Evolutionary conservation across 106 monocot genomes (phyloP).

Genomic region (Chionographis japonica): DNA sequence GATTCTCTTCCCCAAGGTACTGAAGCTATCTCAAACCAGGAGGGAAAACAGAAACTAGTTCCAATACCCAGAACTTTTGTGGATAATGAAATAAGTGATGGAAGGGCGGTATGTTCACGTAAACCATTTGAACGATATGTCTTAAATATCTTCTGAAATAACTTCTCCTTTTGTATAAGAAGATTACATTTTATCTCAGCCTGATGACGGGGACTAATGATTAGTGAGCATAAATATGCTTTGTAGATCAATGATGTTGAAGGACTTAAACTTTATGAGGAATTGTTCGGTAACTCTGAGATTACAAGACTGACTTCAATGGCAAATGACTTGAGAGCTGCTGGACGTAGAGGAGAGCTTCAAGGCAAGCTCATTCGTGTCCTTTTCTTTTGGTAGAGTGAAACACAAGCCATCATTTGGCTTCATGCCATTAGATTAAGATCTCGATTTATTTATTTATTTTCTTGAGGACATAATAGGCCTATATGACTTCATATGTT

Average conservation of each 20-base stretch:
- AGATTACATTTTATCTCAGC: neutral
- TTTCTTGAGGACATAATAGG: no score
- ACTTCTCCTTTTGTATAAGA: neutral
- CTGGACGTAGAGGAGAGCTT: conserved; percentile 57
- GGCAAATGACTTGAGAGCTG: conserved; percentile 50
- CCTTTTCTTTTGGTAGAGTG: no score
- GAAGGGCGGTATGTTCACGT: conserved; percentile 34
- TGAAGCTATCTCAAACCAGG: conserved; percentile 14
- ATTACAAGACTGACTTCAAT: conserved; percentile 41
- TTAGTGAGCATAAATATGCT: neutral
- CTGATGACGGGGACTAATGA: no score
- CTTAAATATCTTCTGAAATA: neutral
- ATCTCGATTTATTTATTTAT: no score
- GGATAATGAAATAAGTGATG: conserved; percentile 42
- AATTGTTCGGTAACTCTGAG: conserved; percentile 48
- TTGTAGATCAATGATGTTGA: conserved; percentile 77
- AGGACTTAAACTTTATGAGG: conserved; percentile 67
- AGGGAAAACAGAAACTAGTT: conserved; percentile 26
- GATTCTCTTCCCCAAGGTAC: conserved; percentile 17
- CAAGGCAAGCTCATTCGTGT: conserved; percentile 31
- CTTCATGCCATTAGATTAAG: no score
- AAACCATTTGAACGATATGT: neutral
- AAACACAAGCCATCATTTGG: no score
- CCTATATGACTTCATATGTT: no score
- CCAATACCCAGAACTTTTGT: conserved; percentile 37